Conservation (phyloP, 192 early-diverging fungal species). For the Mortierella claussenii region DNA sequence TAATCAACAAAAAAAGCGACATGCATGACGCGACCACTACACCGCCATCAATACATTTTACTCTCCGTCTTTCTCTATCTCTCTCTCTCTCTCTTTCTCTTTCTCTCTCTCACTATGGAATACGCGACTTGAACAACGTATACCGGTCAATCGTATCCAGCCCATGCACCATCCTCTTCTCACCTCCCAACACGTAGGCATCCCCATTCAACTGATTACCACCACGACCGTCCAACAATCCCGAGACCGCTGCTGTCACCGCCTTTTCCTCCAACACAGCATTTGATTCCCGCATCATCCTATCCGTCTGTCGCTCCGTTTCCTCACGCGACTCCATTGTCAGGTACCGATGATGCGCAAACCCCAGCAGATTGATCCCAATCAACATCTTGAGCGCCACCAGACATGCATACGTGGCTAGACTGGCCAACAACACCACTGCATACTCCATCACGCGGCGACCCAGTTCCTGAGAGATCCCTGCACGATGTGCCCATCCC, state of each 20-base stretch:
- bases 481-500: conserved; percentile 9
- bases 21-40: too few relatives aligned
- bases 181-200: conserved; percentile 46
- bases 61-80: not conserved
- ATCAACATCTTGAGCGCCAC: conserved; percentile 80
- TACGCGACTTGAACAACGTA: conserved; percentile 90
- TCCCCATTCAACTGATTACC: conserved; percentile 24
- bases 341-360: conserved; percentile 72
- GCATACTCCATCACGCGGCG: conserved; percentile 57
- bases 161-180: conserved; percentile 65
- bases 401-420: conserved; percentile 65
- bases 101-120: conserved; percentile 66
- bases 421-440: conserved; percentile 49
- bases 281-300: conserved; percentile 48
- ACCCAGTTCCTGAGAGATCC: conserved; percentile 27
- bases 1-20: too few relatives aligned
- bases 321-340: conserved; percentile 66
- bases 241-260: conserved; percentile 23
- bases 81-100: not conserved
- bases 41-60: too few relatives aligned
- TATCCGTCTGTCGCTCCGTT: conserved; percentile 55
- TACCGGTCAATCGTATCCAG: conserved; percentile 93
- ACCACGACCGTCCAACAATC: conserved; percentile 53
- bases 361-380: conserved; percentile 78
- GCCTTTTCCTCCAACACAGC: conserved; percentile 55